These are phyloP conservation scores for Dalechampia spathulata DNA, from an alignment of 441 rosid genomes.

Conservation along the genomic window DNA sequence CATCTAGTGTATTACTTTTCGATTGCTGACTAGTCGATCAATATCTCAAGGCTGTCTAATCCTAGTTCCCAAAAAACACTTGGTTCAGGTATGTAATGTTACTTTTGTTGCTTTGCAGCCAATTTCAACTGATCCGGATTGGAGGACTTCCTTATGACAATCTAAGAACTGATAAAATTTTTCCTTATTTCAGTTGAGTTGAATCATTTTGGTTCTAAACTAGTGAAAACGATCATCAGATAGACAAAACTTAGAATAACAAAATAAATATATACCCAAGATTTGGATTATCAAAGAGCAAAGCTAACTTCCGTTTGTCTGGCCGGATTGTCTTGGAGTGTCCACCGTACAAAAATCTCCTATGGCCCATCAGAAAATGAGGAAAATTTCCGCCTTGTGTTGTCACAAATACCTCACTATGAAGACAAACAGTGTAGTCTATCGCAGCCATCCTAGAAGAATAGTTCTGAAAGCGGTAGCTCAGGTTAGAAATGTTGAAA, in stretches of 20 bases:
- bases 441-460: slow-evolving; percentile 99
- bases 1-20: background rate
- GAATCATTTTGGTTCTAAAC: background rate
- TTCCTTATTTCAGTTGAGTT: background rate
- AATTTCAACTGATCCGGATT: background rate
- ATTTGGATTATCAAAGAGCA: slow-evolving; percentile 90
- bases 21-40: background rate
- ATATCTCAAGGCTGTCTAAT: background rate
- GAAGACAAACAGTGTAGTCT: slow-evolving; percentile 99
- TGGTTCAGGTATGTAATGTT: background rate
- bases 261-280: slow-evolving; percentile 55
- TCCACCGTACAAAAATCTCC: slow-evolving; percentile 89
- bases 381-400: slow-evolving; percentile 99
- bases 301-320: slow-evolving; percentile 96
- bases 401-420: slow-evolving; percentile 99
- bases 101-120: background rate
- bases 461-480: slow-evolving; percentile 62
- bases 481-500: slow-evolving; percentile 22
- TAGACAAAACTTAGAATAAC: background rate
- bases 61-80: background rate
- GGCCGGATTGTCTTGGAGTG: slow-evolving; percentile 96
- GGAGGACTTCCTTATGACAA: background rate
- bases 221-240: background rate
- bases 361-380: slow-evolving; percentile 97
- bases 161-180: background rate